Conservation (phyloP, 768 basidiomycete genomes). For the Russula lepida region DNA sequence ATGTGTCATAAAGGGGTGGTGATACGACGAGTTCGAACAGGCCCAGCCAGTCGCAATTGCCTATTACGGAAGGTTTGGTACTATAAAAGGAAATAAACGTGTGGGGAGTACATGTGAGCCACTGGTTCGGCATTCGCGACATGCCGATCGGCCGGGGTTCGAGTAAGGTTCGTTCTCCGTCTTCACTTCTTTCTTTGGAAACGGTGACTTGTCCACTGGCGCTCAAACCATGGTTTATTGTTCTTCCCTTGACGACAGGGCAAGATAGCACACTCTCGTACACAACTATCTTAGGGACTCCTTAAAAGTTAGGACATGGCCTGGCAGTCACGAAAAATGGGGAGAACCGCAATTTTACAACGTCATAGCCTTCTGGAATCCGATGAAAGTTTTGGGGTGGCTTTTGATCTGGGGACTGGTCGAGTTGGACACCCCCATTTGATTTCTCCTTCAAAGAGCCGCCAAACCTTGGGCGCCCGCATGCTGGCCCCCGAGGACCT, state of each 20-base stretch:
- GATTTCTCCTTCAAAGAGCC: background rate
- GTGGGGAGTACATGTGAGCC: background rate
- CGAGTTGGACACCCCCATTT: background rate
- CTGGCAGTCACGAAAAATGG: background rate
- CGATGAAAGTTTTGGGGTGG: constrained; percentile 9
- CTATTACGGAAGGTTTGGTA: background rate
- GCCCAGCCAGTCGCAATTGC: background rate
- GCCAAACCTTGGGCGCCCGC: constrained; percentile 5
- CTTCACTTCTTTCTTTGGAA: background rate
- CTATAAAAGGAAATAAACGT: background rate
- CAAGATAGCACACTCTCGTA: background rate
- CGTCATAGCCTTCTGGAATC: background rate
- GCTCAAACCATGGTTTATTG: background rate
- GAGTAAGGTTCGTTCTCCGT: background rate
- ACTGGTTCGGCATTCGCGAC: background rate
- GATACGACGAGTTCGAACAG: background rate
- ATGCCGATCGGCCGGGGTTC: background rate
- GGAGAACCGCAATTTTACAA: background rate
- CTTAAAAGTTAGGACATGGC: background rate
- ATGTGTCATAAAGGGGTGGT: background rate
- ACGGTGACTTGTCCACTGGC: background rate
- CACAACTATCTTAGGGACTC: too few species aligned
- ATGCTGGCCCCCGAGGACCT: constrained; percentile 1
- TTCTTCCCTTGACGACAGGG: background rate
- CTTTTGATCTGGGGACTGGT: background rate